Evolutionary conservation across 1,284 basidiomycete genomes (phyloP), one percentile per base, ranked within the genome.

Genomic region (Pterulicium gracile): DNA sequence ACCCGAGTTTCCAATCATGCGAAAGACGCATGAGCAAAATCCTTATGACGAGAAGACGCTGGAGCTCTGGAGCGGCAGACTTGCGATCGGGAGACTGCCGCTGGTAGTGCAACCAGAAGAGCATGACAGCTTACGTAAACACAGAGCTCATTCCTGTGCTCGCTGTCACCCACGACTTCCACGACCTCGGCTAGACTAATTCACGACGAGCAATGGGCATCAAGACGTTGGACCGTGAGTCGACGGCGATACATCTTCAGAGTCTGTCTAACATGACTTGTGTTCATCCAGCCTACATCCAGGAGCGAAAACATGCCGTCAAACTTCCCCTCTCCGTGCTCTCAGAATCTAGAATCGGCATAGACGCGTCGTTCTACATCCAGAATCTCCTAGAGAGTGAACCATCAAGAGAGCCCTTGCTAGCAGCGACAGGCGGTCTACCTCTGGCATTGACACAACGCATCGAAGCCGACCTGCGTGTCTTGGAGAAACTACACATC

Each of bases 351-450:
- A 86, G 96, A 45, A 81, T 99, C 21, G 95, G 95, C 43, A 98
- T 99, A 61, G 96, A 99, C 73, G 90, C 93, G 4, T 83, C 88
- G 13, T 82, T 88, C 65, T 98, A 98, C 66, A 75, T 98, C 42
- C 76, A 83, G 46, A 73, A 76, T 47, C 74, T 98, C 52, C 81
- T 87, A 21, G 83, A 90, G 49, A 78, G 73, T 50, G 77, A 88
- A 1, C 74, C 81, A 4, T 75, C 81, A 17, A 78, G 88, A 36
- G 94, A 98, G 67, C 88, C 94, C 5, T 76, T 96, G 35, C 79
- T 97, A 12, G 89, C 94, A 0, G 93, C 94, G 0, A 94, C 93
- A 1, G 95, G 95, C 27, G 95, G 95, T 24, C 74, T 92, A 4
- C 94, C 94, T 1, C 76, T 97, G 48, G 83, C 88, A 23, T 75